A percentile compares a stretch with the other conserved stretches of the same genome.
phyloP scores from a whole-genome alignment of 495 filamentous ascomycete species.

The Xylaria acuta region DNA sequence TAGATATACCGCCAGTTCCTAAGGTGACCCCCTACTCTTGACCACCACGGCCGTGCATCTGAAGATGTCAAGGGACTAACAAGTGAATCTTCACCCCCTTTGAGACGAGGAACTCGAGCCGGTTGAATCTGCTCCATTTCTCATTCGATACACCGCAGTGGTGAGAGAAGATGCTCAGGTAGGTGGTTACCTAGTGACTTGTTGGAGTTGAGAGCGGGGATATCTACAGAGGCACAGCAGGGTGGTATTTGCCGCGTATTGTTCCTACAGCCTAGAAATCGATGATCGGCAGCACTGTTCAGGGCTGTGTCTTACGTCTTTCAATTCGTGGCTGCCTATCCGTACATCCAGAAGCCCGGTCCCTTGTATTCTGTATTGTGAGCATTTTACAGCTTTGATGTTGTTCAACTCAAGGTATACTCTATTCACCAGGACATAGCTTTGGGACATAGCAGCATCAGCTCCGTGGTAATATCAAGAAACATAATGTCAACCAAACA shows the following conservation, averaged over 20 bases:
- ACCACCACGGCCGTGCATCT: constrained; percentile 3
- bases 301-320: background rate
- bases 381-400: too few species aligned
- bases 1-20: constrained; percentile 13
- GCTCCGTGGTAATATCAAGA: background rate
- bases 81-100: background rate
- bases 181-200: background rate
- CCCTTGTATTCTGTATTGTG: background rate
- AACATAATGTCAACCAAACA: background rate
- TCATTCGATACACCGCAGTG: background rate
- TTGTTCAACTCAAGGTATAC: too few species aligned
- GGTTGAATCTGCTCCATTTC: constrained; percentile 2
- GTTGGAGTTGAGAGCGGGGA: constrained; percentile 3
- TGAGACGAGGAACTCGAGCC: background rate
- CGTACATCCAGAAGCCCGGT: background rate
- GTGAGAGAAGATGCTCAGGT: background rate
- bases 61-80: background rate
- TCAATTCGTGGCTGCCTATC: background rate
- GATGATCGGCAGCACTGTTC: background rate
- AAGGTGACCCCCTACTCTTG: background rate
- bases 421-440: background rate
- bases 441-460: background rate
- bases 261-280: constrained; percentile 1
- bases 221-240: background rate
- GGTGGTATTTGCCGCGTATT: constrained; percentile 1